Evolutionary conservation across 1,284 basidiomycete genomes (phyloP).

Genomic region (Cutaneotrichosporon sp.): DNA sequence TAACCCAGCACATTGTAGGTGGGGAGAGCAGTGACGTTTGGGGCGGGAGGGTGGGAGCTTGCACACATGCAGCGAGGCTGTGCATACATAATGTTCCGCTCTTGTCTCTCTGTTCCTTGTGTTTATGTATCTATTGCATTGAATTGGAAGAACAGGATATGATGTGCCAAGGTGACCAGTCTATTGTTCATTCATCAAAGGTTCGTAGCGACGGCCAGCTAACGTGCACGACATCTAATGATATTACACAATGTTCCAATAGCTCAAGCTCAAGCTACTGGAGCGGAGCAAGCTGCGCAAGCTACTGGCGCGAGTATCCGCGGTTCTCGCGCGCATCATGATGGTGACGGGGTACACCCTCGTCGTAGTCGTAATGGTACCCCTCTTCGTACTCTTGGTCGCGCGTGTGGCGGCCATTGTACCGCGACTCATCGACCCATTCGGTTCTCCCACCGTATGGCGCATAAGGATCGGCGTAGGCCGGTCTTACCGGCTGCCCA

Average conservation of each 20-base stretch:
- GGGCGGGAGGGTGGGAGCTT: neutral
- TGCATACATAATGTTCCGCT: neutral
- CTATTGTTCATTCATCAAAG: too few species aligned
- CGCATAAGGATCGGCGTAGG: conserved; percentile 10
- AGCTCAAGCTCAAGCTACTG: too few species aligned
- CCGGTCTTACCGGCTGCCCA: neutral
- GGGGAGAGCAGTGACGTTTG: too few species aligned
- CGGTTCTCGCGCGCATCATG: neutral
- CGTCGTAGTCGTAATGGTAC: neutral
- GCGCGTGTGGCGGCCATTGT: neutral
- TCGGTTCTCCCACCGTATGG: neutral
- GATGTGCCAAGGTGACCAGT: too few species aligned
- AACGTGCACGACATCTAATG: too few species aligned
- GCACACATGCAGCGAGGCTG: neutral
- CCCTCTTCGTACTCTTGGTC: neutral
- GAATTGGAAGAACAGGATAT: too few species aligned
- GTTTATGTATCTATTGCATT: conserved; percentile 2
- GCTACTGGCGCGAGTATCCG: neutral
- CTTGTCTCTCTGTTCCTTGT: neutral
- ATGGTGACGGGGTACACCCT: neutral
- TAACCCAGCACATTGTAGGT: neutral
- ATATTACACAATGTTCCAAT: too few species aligned
- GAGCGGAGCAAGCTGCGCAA: too few species aligned
- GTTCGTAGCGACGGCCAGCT: too few species aligned
- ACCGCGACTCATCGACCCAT: conserved; percentile 7